A percentile compares a stretch with the other conserved stretches of the same genome.
These are phyloP conservation scores for Mycena vitilis DNA, from an alignment of 768 basidiomycete genomes.

Conservation along the genomic window DNA sequence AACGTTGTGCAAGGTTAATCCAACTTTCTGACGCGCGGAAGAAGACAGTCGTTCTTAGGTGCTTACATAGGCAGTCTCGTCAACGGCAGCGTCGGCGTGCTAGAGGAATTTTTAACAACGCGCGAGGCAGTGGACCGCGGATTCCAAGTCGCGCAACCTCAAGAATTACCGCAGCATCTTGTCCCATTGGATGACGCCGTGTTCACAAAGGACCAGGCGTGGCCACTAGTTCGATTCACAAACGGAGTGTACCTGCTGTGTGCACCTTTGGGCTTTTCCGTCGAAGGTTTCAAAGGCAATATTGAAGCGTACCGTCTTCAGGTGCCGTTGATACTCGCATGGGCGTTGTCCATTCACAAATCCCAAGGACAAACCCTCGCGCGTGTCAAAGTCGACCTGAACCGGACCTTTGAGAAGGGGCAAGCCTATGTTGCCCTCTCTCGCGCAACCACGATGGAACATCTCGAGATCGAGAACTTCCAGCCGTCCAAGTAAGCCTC, in stretches of 20 bases:
- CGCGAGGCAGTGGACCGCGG: constrained; percentile 56
- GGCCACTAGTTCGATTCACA: constrained; percentile 72
- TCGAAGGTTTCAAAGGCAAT: constrained; percentile 64
- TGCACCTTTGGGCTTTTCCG: constrained; percentile 66
- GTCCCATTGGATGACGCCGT: constrained; percentile 39
- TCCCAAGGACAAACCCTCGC: constrained; percentile 89
- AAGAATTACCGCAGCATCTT: constrained; percentile 17
- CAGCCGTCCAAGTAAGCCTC: constrained; percentile 62
- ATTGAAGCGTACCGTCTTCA: constrained; percentile 71
- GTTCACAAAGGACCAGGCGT: constrained; percentile 48
- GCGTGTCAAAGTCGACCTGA: constrained; percentile 82
- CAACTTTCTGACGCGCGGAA: too few species aligned
- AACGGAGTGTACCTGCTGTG: constrained; percentile 62
- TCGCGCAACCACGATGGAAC: constrained; percentile 71
- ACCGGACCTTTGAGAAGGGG: constrained; percentile 79
- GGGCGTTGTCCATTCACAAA: constrained; percentile 90
- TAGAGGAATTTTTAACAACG: constrained; percentile 61
- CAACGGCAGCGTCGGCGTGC: constrained; percentile 73
- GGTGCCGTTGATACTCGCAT: constrained; percentile 70
- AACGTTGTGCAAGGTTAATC: constrained; percentile 64
- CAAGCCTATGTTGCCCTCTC: constrained; percentile 82
- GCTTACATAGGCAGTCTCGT: constrained; percentile 55
- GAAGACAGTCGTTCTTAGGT: too few species aligned
- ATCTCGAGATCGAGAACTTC: constrained; percentile 73
- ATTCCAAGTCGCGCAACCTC: constrained; percentile 44